Conservation (phyloP, 257 asterid species). For the Leptodermis oblonga region DNA sequence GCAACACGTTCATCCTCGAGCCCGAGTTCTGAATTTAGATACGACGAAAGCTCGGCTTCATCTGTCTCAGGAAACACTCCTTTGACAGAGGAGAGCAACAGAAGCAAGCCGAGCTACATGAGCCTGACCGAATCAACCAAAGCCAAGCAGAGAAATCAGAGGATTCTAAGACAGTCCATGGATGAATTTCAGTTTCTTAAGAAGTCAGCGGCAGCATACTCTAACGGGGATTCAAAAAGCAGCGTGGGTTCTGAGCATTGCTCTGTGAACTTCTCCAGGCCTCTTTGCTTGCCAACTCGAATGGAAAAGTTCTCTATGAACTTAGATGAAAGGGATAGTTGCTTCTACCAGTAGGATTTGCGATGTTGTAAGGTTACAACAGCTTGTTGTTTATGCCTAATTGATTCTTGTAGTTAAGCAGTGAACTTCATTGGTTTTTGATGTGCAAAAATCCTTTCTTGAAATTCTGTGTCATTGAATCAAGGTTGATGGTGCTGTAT, state of each 20-base stretch:
- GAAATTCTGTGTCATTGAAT: not conserved
- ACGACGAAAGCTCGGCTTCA: conserved; percentile 71
- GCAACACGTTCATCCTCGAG: conserved; percentile 65
- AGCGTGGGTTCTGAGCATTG: conserved; percentile 38
- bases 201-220: conserved; percentile 36
- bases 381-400: conserved; percentile 47
- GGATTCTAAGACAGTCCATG: conserved; percentile 62
- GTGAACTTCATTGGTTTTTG: not conserved
- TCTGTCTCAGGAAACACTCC: conserved; percentile 52
- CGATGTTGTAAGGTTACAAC: conserved; percentile 34
- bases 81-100: conserved; percentile 48
- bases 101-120: conserved; percentile 68
- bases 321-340: conserved; percentile 29
- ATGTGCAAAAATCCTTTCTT: not conserved
- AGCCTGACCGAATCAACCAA: conserved; percentile 81
- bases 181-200: conserved; percentile 76
- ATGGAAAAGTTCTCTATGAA: conserved; percentile 43
- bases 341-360: conserved; percentile 19
- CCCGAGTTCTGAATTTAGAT: conserved; percentile 70
- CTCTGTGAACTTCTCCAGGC: conserved; percentile 27
- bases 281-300: conserved; percentile 39
- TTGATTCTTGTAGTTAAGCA: conserved; percentile 4
- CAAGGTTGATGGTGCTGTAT: conserved; percentile 12
- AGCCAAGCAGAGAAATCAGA: conserved; percentile 70
- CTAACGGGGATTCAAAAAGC: conserved; percentile 49